Evolutionary conservation across 306 rosid genomes (phyloP), one percentile per base, ranked within the genome.

Genomic region (Casuarina equisetifolia): DNA sequence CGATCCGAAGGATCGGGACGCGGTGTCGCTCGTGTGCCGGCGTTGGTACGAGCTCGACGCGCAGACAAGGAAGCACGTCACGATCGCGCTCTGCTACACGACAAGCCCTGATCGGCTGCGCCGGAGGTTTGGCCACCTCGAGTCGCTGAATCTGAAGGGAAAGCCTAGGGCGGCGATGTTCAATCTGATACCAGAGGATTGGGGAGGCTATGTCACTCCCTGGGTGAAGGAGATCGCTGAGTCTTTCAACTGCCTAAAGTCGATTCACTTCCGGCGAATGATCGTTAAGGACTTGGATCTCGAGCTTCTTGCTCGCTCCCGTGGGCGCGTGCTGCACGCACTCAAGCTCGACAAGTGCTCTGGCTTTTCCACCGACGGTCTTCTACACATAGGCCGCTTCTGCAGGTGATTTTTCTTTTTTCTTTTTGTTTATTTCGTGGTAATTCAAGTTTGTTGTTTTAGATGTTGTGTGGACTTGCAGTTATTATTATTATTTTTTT

Each of bases 151-250:
- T 53, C 80, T 95, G 74, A 95, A 95, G 45, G 99, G 97, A 8
- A 95, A 95, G 84, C 99, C 99, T 1, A 83, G 99, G 39, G 97
- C 99, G 3, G 97, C 99, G 5, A 92, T 92, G 97, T 92, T 95
- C 84, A 95, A 95, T 82, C 80, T 95, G 69, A 95, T 95, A 53
- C 97, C 97, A 1, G 99, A 95, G 86, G 89, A 95, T 73, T 95
- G 99, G 99, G 99, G 99, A 57, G 99, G 99, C 0, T 88, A 73
- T 20, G 97, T 95, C 0, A 89, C 90, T 5, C 97, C 97, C 0
- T 95, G 99, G 99, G 90, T 95, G 1, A 70, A 0, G 32, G 97
- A 87, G 88, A 92, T 95, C 73, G 83, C 89, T 0, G 76, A 49
- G 17, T 82, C 88, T 73, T 92, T 91, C 44, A 85, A 85, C 73